Evolutionary conservation across 176 grass and related monocot species (phyloP), one percentile per base, ranked within the genome.

Genomic region (Aegilops sharonensis): DNA sequence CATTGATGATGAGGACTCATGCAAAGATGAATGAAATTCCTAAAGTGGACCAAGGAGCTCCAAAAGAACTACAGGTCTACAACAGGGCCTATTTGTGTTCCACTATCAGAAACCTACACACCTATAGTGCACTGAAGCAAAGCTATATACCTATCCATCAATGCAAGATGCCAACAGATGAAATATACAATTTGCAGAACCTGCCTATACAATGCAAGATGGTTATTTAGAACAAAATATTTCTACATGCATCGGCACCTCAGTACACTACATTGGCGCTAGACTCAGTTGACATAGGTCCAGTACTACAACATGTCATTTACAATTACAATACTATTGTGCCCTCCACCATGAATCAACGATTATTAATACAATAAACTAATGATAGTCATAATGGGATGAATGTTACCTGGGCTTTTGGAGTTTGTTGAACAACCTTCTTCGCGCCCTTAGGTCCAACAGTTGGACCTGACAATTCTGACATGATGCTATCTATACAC

Each of bases 401-500:
- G 75, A 61, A 80, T 40, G 34, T 68, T 87, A 99, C 97, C 97
- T 97, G 94, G 81, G 97, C 87, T 85, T 93, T 94, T 85, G 97
- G 83, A 86, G 94, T 78, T 14, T 89, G 89, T 36, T 94, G 94
- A 29, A 79, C 70, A 36, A 80, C 87, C 87, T 99, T 99, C 81
- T 94, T 99, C 70, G 89, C 78, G 29, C 91, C 90, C 77, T 99
- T 99, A 77, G 89, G 43, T 86, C 83, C 88, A 3, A 81, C 56
- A 80, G 87, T 52, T 80, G 89, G 94, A 83, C 77, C 78, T 71
- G 92, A 87, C 25, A 99, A 81, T 73, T 99, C 97, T 81, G 87
- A 85, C 64, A 99, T 90, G 48, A 99, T 94, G 78, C 76, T 92
- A 77, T 99, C 97, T 83, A 94, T 78, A 77, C 92, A 97, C 97